Base-by-base conservation (phyloP, 2,329 filamentous ascomycete genomes). In the Byssoonygena ceratinophila region DNA sequence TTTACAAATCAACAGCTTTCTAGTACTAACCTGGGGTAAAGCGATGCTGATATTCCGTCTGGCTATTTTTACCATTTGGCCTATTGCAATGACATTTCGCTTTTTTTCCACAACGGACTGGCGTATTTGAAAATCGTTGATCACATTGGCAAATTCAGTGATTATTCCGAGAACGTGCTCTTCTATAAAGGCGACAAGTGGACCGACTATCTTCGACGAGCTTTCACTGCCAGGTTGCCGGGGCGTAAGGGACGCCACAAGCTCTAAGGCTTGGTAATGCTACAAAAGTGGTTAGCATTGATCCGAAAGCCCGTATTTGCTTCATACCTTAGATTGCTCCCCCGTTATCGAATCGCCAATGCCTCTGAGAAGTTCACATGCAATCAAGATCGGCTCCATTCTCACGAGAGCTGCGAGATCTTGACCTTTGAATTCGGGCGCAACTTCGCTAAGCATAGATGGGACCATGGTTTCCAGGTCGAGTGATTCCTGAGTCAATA, bases 151-250 rank as follows among this genome's bases (percentile, higher is more conserved):
- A 58, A 97, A 82, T 32, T 84, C 79, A 5, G 87, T 83, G 68
- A 96, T 89, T 51, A 97, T 81, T 4, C 89, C 91, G 5, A 98
- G 77, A 31, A 94, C 82, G 65, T 96, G 84, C 27, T 80, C 78
- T 57, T 94, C 83, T 39, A 97, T 78, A 64, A 95, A 97, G 0
- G 78, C 74, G 0, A 82, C 83, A 22, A 94, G 74, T 1, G 79
- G 69, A 54, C 84, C 80, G 1, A 68, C 70, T 51, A 76, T 71
- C 61, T 74, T 78, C 1, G 71, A 65, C 20, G 68, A 63, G 54
- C 68, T 72, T 45, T 70, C 68, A 45, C 73, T 68, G 18, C 68
- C 66, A n/a, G 68, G 67, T 55, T 74, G 74, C 12, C 72, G 68
- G 51, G 78, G 75, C 20, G 74, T 72, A 29, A 82, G 68, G n/a